These are phyloP conservation scores for Collybiopsis confluens DNA, from an alignment of 768 basidiomycete genomes.

Conservation along the genomic window DNA sequence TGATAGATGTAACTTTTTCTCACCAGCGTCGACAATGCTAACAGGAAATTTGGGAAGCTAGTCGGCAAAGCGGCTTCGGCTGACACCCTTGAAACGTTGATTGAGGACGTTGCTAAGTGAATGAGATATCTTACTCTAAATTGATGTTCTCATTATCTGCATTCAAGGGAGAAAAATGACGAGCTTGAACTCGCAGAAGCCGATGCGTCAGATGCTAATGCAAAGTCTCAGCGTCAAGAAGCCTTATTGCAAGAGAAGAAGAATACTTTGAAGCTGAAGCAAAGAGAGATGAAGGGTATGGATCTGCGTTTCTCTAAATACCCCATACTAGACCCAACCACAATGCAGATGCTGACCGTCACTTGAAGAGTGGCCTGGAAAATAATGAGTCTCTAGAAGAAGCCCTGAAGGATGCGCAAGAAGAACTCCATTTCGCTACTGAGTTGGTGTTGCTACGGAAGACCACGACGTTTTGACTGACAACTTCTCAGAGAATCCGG, in stretches of 20 bases:
- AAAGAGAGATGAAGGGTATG: constrained; percentile 60
- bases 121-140: constrained; percentile 27
- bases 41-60: constrained; percentile 59
- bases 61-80: constrained; percentile 54
- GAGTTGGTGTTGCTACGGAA: too few species aligned
- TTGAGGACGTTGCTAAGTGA: constrained; percentile 38
- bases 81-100: constrained; percentile 58
- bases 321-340: background rate
- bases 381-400: constrained; percentile 36
- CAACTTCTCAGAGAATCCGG: constrained; percentile 18
- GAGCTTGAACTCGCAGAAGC: constrained; percentile 48
- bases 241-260: constrained; percentile 56
- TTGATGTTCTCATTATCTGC: background rate
- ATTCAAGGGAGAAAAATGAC: constrained; percentile 73
- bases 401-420: constrained; percentile 42
- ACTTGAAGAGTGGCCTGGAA: constrained; percentile 34
- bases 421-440: constrained; percentile 21
- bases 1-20: too few species aligned
- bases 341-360: constrained; percentile 44
- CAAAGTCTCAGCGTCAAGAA: constrained; percentile 60
- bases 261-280: constrained; percentile 56
- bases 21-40: constrained; percentile 67
- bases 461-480: too few species aligned
- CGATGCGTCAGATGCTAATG: constrained; percentile 44
- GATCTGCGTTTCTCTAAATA: background rate